Conservation (phyloP, 2,329 filamentous ascomycete species). For the Lojkania enalia region DNA sequence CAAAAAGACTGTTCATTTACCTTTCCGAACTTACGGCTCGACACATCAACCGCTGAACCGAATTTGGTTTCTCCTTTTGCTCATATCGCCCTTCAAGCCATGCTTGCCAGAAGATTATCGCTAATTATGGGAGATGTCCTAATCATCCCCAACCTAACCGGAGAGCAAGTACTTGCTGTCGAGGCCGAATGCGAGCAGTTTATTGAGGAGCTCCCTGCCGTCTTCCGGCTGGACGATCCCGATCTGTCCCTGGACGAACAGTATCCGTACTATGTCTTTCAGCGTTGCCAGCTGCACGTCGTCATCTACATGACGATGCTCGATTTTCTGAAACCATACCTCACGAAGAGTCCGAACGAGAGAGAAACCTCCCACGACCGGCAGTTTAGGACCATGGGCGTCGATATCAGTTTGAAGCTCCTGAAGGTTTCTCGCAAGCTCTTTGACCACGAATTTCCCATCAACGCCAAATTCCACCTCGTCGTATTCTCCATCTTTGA, state of each 20-base stretch:
- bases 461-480: conserved; percentile 55
- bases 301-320: conserved; percentile 53
- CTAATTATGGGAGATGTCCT: conserved; percentile 25
- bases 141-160: conserved; percentile 18
- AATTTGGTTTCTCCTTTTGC: conserved; percentile 50
- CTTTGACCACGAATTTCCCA: conserved; percentile 51
- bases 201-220: conserved; percentile 49
- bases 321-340: conserved; percentile 51
- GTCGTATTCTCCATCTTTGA: conserved; percentile 58
- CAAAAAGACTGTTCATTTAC: conserved; percentile 45
- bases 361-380: conserved; percentile 39
- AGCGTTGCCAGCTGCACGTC: conserved; percentile 52
- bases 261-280: conserved; percentile 51
- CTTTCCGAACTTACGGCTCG: conserved; percentile 48
- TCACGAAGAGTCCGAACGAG: conserved; percentile 44
- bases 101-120: conserved; percentile 41
- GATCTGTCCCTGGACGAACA: conserved; percentile 49
- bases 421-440: conserved; percentile 48
- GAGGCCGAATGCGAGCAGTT: conserved; percentile 49
- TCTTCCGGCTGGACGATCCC: conserved; percentile 46
- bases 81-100: conserved; percentile 49
- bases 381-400: conserved; percentile 46
- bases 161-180: conserved; percentile 25
- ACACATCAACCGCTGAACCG: conserved; percentile 35
- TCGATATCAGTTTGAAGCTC: conserved; percentile 51